Base-by-base conservation (phyloP, 2,329 filamentous ascomycete species). In the Hypoxylon sp. region DNA sequence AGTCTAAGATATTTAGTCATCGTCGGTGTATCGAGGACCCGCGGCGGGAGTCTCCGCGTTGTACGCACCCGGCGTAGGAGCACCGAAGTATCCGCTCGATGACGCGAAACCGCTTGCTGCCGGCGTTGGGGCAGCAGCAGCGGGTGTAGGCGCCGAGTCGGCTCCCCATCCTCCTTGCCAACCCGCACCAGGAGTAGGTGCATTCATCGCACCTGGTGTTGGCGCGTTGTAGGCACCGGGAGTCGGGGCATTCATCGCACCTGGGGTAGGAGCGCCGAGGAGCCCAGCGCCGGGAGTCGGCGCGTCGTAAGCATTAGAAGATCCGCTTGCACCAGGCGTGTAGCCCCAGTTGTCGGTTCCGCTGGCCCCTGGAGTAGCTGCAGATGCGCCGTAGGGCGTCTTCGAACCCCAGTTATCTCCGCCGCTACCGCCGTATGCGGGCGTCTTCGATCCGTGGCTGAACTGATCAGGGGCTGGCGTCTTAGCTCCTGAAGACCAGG, bases 401-500 rank as follows among this genome's bases (percentile, higher is more conserved):
- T 94, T 92, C 28, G 90, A 91, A 5, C 91, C 87, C 82, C 91
- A 92, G 30, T 85, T 82, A 63, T 91, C 89, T 55, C 81, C 79
- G 38, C 80, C 78, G 20, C 75, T 67, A 51, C 77, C 73, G 45
- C 80, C 79, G 71, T 89, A 93, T 55, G 84, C 91, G 45, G 86
- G 89, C 11, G 87, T 91, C 73, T 88, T 90, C n/a, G 87, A 89
- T 6, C 90, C 90, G 59, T 85, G 84, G 57, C 84, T 87, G 73
- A 91, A 92, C 18, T 84, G 83, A 73, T 90, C 86, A 12, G 84
- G 82, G 18, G 87, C 87, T 56, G 92, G 82, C 0, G 91, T 95
- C 76, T 91, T 90, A 56, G 90, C 88, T 54, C 91, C 91, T 1
- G 93, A 91, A 62, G 90, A 89, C 91, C 91, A 94, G 4, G 90